Base-by-base conservation (phyloP, 2,329 filamentous ascomycete species). In the Pseudocercospora fijiensis region DNA sequence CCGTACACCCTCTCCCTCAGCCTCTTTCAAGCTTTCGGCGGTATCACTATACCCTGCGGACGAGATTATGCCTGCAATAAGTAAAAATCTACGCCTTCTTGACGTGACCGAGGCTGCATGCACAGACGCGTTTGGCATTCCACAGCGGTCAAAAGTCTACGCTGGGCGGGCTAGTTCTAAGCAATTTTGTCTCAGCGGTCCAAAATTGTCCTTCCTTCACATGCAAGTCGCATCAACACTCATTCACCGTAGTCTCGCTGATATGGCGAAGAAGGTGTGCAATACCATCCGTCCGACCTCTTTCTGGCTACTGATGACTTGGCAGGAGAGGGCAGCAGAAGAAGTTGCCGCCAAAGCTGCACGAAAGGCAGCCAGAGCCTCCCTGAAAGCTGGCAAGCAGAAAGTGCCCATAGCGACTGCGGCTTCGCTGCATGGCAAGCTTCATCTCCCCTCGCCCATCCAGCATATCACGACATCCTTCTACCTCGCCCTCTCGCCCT, bases 391-490 rank as follows among this genome's bases (percentile, higher is more conserved):
- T 1, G 51, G 20, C 41, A 62, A 56, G 53, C 51, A 37, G 49
- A 28, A 28, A 4, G 57, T 26, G 20, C 43, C 20, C 28, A n/a
- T 28, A 1, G 28, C 49, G n/a, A 16, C 49, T 11, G 9, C 47
- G n/a, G 13, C 56, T 26, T 57, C 26, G 4, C 49, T 51, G 5
- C 45, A 57, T 24, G 52, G 58, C 9, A 63, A 61, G 24, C 60
- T 64, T 30, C 52, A 45, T 9, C 5, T 24, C 8, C 20, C 58
- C 57, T 90, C 89, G 51, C 90, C 93, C 16, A 94, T 96, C 78
- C 87, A 88, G 75, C 85, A 87, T 27, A 89, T 94, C 73, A 92
- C 89, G 22, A 85, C 91, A 47, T 93, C 93, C 1, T 85, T 96
- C 71, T 93, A 91, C 78, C 84, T 93, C 67, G 86, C 90, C 1